phyloP scores from a whole-genome alignment of 2,329 filamentous ascomycete species.

The Hymenoscyphus albidus region DNA sequence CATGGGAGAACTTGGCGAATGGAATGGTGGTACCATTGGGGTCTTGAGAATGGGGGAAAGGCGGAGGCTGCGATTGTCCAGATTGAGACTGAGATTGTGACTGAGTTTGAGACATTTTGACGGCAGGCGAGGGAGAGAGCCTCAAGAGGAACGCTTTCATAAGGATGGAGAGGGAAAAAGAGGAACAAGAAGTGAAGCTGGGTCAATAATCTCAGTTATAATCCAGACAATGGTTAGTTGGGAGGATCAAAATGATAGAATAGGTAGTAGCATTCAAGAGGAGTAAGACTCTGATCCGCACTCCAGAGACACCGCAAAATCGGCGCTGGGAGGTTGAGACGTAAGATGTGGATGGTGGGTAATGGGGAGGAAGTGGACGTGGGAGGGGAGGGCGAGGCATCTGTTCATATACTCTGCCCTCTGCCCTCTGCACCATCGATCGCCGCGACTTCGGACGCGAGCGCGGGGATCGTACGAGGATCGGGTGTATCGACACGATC shows the following conservation, averaged over 20 bases:
- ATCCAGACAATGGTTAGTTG: constrained; percentile 8
- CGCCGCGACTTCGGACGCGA: background rate
- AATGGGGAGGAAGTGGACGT: background rate
- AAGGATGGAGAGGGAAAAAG: background rate
- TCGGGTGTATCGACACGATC: background rate
- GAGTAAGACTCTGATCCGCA: background rate
- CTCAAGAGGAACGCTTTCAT: background rate
- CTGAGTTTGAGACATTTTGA: constrained; percentile 14
- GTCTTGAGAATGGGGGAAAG: constrained; percentile 14
- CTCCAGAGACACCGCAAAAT: background rate
- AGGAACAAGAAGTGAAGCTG: constrained; percentile 2
- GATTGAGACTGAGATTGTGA: background rate
- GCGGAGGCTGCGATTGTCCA: constrained; percentile 19
- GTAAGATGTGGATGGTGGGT: background rate
- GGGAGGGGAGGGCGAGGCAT: background rate
- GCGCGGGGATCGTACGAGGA: background rate
- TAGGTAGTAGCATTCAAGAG: background rate
- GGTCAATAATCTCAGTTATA: constrained; percentile 1
- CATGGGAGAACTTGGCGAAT: constrained; percentile 34
- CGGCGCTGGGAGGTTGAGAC: background rate
- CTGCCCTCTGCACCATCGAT: background rate
- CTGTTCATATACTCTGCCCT: background rate
- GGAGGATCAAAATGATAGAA: constrained; percentile 5
- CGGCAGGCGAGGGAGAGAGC: background rate
- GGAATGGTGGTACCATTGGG: constrained; percentile 24